A percentile compares a stretch with the other conserved stretches of the same genome.
Evolutionary conservation across 192 early-diverging fungal species (phyloP).

Genomic region (Coemansia sp.): DNA sequence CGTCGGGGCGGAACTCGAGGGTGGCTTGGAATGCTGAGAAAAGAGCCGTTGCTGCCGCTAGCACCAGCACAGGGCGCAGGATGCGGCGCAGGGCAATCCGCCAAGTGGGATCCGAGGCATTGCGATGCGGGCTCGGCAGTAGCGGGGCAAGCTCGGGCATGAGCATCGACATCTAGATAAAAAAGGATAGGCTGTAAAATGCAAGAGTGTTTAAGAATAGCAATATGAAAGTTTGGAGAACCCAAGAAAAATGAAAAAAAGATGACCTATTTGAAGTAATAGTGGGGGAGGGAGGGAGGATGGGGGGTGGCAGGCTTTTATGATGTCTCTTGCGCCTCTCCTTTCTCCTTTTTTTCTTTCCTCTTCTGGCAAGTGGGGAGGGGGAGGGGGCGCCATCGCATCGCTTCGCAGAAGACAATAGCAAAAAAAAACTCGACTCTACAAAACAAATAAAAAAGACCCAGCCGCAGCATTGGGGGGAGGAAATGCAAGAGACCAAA

Average conservation of each 20-base stretch:
- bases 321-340: slow-evolving; percentile 1
- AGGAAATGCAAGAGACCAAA: not conserved
- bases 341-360: not conserved
- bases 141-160: not conserved
- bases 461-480: slow-evolving; percentile 4
- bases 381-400: not conserved
- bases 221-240: not conserved
- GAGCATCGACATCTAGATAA: not conserved
- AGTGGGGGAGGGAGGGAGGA: not conserved
- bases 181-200: not conserved
- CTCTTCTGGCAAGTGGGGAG: not conserved
- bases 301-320: not conserved
- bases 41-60: not conserved
- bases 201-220: not conserved
- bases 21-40: not conserved
- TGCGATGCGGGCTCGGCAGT: not conserved
- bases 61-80: not conserved
- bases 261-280: not conserved
- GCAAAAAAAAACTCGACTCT: not conserved
- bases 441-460: not conserved
- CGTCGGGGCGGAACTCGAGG: not conserved
- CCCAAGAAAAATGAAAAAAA: not conserved
- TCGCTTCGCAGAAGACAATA: slow-evolving; percentile 3
- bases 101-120: not conserved
- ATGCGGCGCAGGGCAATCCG: not conserved